phyloP scores from a whole-genome alignment of 108 stramenopile species.

The Pseudonitzschia pungens region DNA sequence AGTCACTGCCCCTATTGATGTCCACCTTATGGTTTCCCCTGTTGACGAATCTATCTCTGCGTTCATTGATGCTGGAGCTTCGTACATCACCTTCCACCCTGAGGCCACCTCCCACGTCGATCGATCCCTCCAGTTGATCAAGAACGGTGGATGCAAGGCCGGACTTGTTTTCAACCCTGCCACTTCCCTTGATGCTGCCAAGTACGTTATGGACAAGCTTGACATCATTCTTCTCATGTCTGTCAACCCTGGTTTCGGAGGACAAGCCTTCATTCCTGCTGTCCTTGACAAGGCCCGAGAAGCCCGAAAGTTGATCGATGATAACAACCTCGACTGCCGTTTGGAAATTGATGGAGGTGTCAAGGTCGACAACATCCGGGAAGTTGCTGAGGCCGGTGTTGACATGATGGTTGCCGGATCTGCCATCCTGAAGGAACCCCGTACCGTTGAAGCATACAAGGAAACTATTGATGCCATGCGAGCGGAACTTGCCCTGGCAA shows the following conservation, averaged over 20 bases:
- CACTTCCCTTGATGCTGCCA: slow-evolving; percentile 84
- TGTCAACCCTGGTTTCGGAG: slow-evolving; percentile 98
- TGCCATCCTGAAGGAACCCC: slow-evolving; percentile 95
- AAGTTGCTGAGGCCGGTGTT: slow-evolving; percentile 95
- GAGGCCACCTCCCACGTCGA: slow-evolving; percentile 96
- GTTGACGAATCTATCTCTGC: slow-evolving; percentile 92
- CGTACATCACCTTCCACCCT: slow-evolving; percentile 99
- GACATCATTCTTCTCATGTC: slow-evolving; percentile 98
- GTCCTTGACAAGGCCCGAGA: slow-evolving; percentile 91
- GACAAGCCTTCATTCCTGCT: slow-evolving; percentile 94
- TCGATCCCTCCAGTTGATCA: slow-evolving; percentile 94
- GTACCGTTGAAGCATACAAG: slow-evolving; percentile 95
- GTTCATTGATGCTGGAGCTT: slow-evolving; percentile 96
- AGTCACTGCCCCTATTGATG: slow-evolving; percentile 97
- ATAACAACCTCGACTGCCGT: slow-evolving; percentile 93
- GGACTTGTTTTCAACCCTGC: slow-evolving; percentile 98
- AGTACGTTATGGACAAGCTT: slow-evolving; percentile 96
- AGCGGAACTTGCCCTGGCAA: slow-evolving; percentile 75
- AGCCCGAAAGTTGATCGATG: slow-evolving; percentile 96
- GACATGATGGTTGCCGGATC: slow-evolving; percentile 98
- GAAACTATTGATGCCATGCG: slow-evolving; percentile 96
- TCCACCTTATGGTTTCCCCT: slow-evolving; percentile 97
- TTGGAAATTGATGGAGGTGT: slow-evolving; percentile 96
- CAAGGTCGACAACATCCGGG: slow-evolving; percentile 92
- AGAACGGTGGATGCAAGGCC: slow-evolving; percentile 93